Evolutionary conservation across 2,329 filamentous ascomycete genomes (phyloP).

Genomic region (Chaetomiaceae sp.): DNA sequence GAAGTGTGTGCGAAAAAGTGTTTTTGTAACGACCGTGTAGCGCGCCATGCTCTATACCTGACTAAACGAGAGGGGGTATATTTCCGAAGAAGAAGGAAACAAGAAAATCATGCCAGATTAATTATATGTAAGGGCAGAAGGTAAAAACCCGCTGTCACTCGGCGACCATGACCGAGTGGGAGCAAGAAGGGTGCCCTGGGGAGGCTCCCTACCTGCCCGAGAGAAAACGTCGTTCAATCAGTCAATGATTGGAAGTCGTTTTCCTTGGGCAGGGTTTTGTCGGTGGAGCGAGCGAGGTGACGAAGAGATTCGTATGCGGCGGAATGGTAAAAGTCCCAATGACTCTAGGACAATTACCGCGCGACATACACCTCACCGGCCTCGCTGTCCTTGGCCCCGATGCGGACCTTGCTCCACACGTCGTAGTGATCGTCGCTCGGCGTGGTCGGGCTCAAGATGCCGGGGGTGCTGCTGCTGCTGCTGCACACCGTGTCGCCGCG

Average conservation of each 20-base stretch:
- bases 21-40: background rate
- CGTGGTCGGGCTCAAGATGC: slow-evolving; percentile 46
- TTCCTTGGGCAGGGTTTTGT: no score
- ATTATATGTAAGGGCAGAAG: background rate
- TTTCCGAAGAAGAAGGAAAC: background rate
- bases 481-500: slow-evolving; percentile 40
- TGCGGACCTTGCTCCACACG: slow-evolving; percentile 35
- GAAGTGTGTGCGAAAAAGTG: background rate
- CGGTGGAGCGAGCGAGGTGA: no score
- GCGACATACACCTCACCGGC: slow-evolving; percentile 42
- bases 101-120: background rate
- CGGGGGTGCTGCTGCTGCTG: slow-evolving; percentile 44
- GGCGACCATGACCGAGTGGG: no score
- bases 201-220: no score
- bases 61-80: slow-evolving; percentile 4
- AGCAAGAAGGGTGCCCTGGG: no score
- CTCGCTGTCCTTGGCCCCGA: slow-evolving; percentile 38
- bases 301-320: no score
- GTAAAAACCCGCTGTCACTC: no score
- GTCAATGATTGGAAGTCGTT: no score
- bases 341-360: slow-evolving; percentile 29
- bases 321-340: no score
- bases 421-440: slow-evolving; percentile 41
- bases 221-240: no score
- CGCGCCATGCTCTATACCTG: background rate